Base-by-base conservation (phyloP, 192 early-diverging fungal species). In the Coemansia sp. region DNA sequence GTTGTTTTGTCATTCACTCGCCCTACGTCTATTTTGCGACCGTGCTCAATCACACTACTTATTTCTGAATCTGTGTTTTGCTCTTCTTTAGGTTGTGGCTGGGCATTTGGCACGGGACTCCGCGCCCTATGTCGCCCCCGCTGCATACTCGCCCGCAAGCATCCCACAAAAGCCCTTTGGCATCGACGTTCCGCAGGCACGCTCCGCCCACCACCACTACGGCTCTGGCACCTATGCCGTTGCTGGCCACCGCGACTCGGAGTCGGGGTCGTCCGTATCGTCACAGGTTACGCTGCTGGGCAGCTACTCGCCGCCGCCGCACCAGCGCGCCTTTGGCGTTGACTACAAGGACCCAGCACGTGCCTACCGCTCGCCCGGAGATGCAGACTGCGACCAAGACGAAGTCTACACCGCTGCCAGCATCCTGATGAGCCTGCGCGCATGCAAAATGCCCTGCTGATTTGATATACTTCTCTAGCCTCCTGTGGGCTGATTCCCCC, bases 391-490 rank as follows among this genome's bases (percentile, higher is more conserved):
- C 18, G 69, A 70, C 35, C 68, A 76, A 49, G 79, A 82, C 38
- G 79, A 82, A 34, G 79, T 82, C 39, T 82, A 73, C 44, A 61
- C 70, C n/a, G 79, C 79, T 2, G 79, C 79, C 27, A 82, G 74
- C 65, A 82, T 82, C 39, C 68, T 82, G 79, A 82, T 82, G 79
- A 82, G 79, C 65, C 39, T 82, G 52, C 79, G 79, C 18, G 65
- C 79, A 3, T 82, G 74, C 79, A 82, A 76, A 62, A 67, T 74
- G 74, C 74, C 79, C 8, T 82, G 79, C 67, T 82, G 59, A 61
- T 29, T 8, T 22, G 34, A 35, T 35, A 35, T 35, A 5, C 50
- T 29, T 53, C 22, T 29, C 22, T 53, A 8, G 20, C 50, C 50
- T 53, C 30, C 22, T n/a, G 18, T 7, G 47, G 5, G 47, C 15